Evolutionary conservation across 2,329 filamentous ascomycete species (phyloP).

Genomic region (Aspergillus pseudotamarii): DNA sequence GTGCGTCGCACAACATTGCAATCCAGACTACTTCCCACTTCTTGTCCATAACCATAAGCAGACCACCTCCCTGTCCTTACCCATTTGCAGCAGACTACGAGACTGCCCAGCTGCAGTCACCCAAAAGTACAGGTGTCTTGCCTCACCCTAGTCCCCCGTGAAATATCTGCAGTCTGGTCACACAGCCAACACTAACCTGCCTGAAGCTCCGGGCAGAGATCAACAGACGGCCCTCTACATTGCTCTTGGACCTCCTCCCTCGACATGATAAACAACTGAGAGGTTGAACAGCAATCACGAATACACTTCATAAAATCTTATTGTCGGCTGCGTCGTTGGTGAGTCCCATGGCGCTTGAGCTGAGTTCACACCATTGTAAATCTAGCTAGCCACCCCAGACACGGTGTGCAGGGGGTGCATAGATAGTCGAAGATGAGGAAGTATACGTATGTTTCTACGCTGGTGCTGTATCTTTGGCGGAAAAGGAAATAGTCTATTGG

Average conservation of each 20-base stretch:
- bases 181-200: neutral
- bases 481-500: neutral
- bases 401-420: neutral
- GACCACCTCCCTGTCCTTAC: neutral
- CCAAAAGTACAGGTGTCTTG: neutral
- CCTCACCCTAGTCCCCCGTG: slow-evolving; percentile 5
- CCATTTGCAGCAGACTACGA: neutral
- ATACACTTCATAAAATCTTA: neutral
- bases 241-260: neutral
- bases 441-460: neutral
- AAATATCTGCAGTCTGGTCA: slow-evolving; percentile 4
- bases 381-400: neutral
- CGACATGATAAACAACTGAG: neutral
- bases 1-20: slow-evolving; percentile 1
- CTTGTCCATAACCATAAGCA: slow-evolving; percentile 4
- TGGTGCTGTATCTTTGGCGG: neutral
- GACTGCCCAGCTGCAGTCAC: neutral
- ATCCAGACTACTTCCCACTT: neutral
- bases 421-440: neutral
- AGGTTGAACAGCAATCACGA: neutral
- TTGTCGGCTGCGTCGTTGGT: neutral
- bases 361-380: neutral
- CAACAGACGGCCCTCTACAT: neutral
- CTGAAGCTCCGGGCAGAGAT: neutral
- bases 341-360: neutral